Conservation (phyloP, 371 early-diverging fungal genomes). For the Mucor velutinosus region DNA sequence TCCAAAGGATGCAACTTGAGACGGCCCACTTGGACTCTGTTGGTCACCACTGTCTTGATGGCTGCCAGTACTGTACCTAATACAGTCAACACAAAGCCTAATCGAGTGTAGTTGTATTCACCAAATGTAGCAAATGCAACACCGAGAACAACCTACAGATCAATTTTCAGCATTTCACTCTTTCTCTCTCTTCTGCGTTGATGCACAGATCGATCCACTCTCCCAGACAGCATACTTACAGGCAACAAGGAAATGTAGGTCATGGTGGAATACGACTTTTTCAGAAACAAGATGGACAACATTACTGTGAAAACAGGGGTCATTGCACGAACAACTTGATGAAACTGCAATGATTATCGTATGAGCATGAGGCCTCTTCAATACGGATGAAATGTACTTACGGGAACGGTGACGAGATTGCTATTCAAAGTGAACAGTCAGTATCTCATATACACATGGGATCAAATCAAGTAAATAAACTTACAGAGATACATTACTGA, state of each 20-base stretch:
- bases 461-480: conserved; percentile 24
- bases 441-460: neutral
- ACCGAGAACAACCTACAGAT: conserved; percentile 71
- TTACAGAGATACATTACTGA: conserved; percentile 83
- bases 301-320: conserved; percentile 83
- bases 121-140: conserved; percentile 84
- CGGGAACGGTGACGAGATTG: conserved; percentile 56
- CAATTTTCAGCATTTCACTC: neutral
- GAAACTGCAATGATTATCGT: conserved; percentile 45
- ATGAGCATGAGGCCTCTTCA: neutral
- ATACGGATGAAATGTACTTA: conserved; percentile 22
- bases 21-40: conserved; percentile 76
- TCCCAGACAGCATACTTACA: conserved; percentile 26
- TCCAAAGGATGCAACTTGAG: conserved; percentile 83
- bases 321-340: conserved; percentile 88
- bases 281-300: conserved; percentile 59
- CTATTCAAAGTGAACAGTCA: conserved; percentile 20
- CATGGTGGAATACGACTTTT: conserved; percentile 58
- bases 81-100: conserved; percentile 76
- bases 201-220: neutral
- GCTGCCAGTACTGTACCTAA: conserved; percentile 82
- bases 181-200: neutral
- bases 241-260: conserved; percentile 68
- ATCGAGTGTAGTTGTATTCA: conserved; percentile 73
- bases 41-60: conserved; percentile 82